Percentiles rank a stretch among this genome's conserved stretches.
phyloP scores from a whole-genome alignment of 148 eudicot species.

The Linanthus parryae region DNA sequence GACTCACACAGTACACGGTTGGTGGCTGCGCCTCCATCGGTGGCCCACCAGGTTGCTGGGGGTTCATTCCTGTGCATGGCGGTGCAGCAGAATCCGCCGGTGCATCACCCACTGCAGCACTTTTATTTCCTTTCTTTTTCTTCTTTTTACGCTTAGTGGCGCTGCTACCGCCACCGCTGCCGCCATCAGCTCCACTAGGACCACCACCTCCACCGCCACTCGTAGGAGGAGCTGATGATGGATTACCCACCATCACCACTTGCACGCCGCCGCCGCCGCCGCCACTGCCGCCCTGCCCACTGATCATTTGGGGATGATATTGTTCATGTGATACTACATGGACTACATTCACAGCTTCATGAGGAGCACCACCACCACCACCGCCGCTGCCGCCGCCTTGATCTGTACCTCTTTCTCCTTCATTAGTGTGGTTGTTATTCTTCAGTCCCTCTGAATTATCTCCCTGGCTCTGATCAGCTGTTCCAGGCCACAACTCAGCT shows the following conservation, averaged over 20 bases:
- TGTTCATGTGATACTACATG: conserved; percentile 12
- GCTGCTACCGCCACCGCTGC: background rate
- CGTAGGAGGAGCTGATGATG: conserved; percentile 9
- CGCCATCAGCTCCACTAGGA: background rate
- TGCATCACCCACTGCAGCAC: conserved; percentile 11
- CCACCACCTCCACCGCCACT: conserved; percentile 9
- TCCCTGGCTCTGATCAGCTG: conserved; percentile 9
- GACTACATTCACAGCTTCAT: conserved; percentile 5
- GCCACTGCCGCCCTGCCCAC: background rate
- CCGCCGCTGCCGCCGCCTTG: conserved; percentile 8
- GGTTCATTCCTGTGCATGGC: conserved; percentile 25
- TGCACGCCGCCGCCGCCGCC: conserved; percentile 9
- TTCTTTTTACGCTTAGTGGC: conserved; percentile 32
- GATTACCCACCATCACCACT: conserved; percentile 4
- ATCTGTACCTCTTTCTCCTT: conserved; percentile 12
- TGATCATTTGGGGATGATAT: background rate
- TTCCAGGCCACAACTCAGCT: conserved; percentile 57
- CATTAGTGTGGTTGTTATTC: conserved; percentile 23
- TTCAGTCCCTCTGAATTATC: conserved; percentile 11
- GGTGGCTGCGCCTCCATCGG: background rate
- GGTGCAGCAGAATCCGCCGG: conserved; percentile 21
- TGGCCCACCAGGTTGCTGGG: no score
- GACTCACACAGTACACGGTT: conserved; percentile 35
- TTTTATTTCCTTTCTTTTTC: conserved; percentile 41
- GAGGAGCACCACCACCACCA: background rate